A percentile compares a stretch with the other conserved stretches of the same genome.
Conservation (phyloP, 2,329 filamentous ascomycete species). For the Mycosphaerella arachidis region DNA sequence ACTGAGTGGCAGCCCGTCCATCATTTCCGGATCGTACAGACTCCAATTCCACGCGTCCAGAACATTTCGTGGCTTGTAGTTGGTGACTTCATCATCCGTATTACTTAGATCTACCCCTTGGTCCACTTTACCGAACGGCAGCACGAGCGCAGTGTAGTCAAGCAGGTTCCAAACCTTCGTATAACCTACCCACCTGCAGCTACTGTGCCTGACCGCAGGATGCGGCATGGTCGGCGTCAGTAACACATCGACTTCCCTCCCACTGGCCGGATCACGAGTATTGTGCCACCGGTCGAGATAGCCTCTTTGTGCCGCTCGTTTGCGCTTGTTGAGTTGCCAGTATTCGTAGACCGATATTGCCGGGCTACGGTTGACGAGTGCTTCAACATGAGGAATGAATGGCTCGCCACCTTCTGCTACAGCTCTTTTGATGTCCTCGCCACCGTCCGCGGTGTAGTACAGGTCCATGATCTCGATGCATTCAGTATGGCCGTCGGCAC, state of each 20-base stretch:
- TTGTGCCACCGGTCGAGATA: slow-evolving; percentile 58
- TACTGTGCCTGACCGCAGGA: slow-evolving; percentile 47
- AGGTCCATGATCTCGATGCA: slow-evolving; percentile 56
- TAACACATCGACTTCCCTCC: slow-evolving; percentile 51
- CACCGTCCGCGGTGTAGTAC: slow-evolving; percentile 60
- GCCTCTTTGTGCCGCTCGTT: slow-evolving; percentile 49
- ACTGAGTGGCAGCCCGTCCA: slow-evolving; percentile 79
- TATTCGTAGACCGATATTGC: slow-evolving; percentile 61
- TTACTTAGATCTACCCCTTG: not conserved
- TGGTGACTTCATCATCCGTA: slow-evolving; percentile 31
- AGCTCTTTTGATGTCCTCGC: slow-evolving; percentile 57
- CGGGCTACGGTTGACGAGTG: slow-evolving; percentile 49
- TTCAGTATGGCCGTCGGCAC: slow-evolving; percentile 49
- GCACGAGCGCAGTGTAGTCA: slow-evolving; percentile 53
- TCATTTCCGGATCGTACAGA: slow-evolving; percentile 68
- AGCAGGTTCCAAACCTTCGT: slow-evolving; percentile 33
- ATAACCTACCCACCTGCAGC: slow-evolving; percentile 29
- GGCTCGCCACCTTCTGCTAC: slow-evolving; percentile 55
- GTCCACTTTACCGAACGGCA: not conserved
- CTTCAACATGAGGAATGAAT: slow-evolving; percentile 55
- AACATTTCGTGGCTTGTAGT: slow-evolving; percentile 47
- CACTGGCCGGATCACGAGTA: slow-evolving; percentile 37
- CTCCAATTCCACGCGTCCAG: slow-evolving; percentile 51
- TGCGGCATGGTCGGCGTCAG: slow-evolving; percentile 60
- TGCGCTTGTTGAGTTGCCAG: slow-evolving; percentile 62